Evolutionary conservation across 2,329 filamentous ascomycete species (phyloP), one percentile per base, ranked within the genome.

Genomic region (Calonectria fujianensis): DNA sequence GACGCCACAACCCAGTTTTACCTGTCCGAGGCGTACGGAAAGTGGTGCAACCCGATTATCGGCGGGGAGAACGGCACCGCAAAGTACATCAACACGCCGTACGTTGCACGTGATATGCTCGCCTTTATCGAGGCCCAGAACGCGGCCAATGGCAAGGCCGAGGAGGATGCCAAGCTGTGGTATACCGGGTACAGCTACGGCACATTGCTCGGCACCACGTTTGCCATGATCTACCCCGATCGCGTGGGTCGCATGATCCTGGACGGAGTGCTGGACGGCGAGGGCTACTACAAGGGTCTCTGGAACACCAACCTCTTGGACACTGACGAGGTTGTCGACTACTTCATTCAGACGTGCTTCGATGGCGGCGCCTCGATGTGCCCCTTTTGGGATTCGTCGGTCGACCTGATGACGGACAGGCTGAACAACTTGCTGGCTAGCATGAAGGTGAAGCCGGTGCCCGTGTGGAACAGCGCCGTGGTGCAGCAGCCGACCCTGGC

Each of bases 21-120:
- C 41, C 27, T 65, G 29, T 45, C 61, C 16, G 72, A 74, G 20
- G 63, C 78, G 3, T 74, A 76, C 16, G 74, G 78, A 45, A 75
- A 79, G 59, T 82, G 78, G 81, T 79, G 80, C 4, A 74, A 76
- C 39, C 70, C 74, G 0, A 39, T 67, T 5, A 79, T 80, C 16
- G 54, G 81, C n/a, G 80, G 77, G 3, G 69, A 67, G 24, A 73
- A 75, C 13, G 80, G 80, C 52, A 80, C 82, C 27, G 71, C 79
- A 0, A 70, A 69, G 48, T 87, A 87, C 77, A 82, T 88, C 59
- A 86, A 85, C 20, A 89, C 88, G 0, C 86, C 87, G 2, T 86
- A 84, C 31, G 86, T 88, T 3, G 88, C 87, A 2, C 81, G 85
- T 50, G 88, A 90, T 74, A 89, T 90, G 87, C 80, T 90, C 10